A percentile compares a stretch with the other conserved stretches of the same genome.
These are phyloP conservation scores for Aspergillus sergii DNA, from an alignment of 2,329 filamentous ascomycete genomes.

Conservation along the genomic window DNA sequence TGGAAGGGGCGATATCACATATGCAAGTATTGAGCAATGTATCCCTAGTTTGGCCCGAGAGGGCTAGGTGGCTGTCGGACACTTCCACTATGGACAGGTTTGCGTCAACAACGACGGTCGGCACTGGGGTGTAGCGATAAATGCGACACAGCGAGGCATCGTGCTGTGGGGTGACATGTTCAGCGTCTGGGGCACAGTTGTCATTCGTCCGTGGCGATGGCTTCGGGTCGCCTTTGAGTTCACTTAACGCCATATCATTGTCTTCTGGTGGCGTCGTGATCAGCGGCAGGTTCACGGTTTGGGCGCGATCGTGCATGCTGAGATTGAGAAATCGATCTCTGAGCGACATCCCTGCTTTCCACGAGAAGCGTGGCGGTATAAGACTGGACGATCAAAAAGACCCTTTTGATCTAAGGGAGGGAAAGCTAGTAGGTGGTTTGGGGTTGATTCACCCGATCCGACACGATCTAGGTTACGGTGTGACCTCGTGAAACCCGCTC, in stretches of 20 bases:
- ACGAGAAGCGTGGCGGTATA: not conserved
- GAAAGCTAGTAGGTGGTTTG: not conserved
- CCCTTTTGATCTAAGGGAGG: not conserved
- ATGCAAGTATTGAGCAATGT: constrained; percentile 41
- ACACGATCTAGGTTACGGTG: not conserved
- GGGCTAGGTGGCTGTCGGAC: constrained; percentile 46
- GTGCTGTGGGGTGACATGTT: not conserved
- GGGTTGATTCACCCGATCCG: not conserved
- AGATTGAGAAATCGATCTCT: constrained; percentile 28
- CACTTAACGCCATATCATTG: constrained; percentile 4
- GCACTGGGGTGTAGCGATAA: constrained; percentile 36
- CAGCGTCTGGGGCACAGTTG: not conserved
- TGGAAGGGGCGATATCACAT: constrained; percentile 40
- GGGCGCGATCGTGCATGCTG: constrained; percentile 16
- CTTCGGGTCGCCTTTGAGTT: constrained; percentile 2
- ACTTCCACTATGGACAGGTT: constrained; percentile 43
- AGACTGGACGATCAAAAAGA: not conserved
- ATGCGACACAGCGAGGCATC: constrained; percentile 25
- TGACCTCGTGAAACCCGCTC: not conserved
- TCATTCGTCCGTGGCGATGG: not conserved
- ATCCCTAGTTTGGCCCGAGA: constrained; percentile 37
- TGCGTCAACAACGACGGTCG: constrained; percentile 43
- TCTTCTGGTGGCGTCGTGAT: constrained; percentile 31
- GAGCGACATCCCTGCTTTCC: constrained; percentile 17
- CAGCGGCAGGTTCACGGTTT: constrained; percentile 22